Base-by-base conservation (phyloP, 768 basidiomycete species). In the Boletus sp. region DNA sequence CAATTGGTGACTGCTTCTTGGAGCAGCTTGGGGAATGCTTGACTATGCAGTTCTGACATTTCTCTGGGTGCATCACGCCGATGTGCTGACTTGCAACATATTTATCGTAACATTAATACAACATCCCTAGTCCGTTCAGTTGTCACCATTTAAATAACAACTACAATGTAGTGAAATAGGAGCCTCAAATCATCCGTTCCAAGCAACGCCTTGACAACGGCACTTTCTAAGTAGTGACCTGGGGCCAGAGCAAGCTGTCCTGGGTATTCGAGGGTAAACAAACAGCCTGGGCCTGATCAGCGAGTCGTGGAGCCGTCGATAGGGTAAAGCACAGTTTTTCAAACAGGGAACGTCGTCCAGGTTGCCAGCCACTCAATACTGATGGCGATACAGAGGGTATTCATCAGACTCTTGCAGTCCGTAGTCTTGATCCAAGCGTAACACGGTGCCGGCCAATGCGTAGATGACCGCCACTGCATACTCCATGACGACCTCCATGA, bases 31-130 rank as follows among this genome's bases (percentile, higher is more conserved):
- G 77, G 74, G 78, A 75, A 74, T 77, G 84, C 85, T 89, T 85
- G 87, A 89, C 87, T 89, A 85, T 87, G 87, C 64, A 64, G 80
- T 77, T 81, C 85, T 69, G 63, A 89, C 84, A 88, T 73, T 57
- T 59, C 35, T 53, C 24, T n/a, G 7, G 17, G 32, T 28, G 6
- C n/a, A 32, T 24, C 5, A 33, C 15, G n/a, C n/a, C n/a, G 5
- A 33, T 45, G 20, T 46, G 18, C 5, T 30, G 32, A 15, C 30
- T 11, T 5, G 9, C 8, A 15, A 15, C 14, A 17, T 20, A 7
- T 24, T 28, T n/a, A 30, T 30, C 3, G 1, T 36, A 42, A 20
- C 36, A 45, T 50, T 5, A 32, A 30, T 28, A 20, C 33, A 14
- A 42, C 20, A 35, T 9, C 17, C 24, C 10, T 20, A 35, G 30